Evolutionary conservation across 106 monocot genomes (phyloP).

Genomic region (Acorus gramineus): DNA sequence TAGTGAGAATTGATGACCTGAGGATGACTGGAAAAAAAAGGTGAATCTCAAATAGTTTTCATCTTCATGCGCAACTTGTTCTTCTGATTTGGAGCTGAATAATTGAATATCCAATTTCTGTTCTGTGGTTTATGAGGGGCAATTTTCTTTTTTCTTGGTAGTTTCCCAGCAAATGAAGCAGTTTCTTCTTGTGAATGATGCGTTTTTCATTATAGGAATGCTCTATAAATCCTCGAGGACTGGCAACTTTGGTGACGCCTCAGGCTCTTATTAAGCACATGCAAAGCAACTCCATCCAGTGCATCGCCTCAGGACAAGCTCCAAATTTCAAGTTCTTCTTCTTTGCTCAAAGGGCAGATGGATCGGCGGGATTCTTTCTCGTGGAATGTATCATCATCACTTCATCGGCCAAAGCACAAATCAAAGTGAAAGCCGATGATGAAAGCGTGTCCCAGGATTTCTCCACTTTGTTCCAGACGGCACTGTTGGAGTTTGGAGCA

Average conservation of each 20-base stretch:
- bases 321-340: constrained; percentile 97
- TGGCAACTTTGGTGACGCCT: constrained; percentile 51
- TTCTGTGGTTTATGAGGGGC: too few relatives aligned
- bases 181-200: background rate
- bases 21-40: too few relatives aligned
- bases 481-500: constrained; percentile 42
- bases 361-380: constrained; percentile 54
- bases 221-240: constrained; percentile 50
- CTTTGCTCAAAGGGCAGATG: constrained; percentile 63
- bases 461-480: constrained; percentile 54
- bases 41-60: too few relatives aligned
- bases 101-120: too few relatives aligned
- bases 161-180: background rate
- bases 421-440: constrained; percentile 91
- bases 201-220: constrained; percentile 48
- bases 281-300: constrained; percentile 79
- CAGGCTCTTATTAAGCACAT: constrained; percentile 72
- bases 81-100: too few relatives aligned
- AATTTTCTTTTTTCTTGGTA: too few relatives aligned
- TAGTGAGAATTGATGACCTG: too few relatives aligned
- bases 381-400: constrained; percentile 86
- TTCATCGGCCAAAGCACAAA: constrained; percentile 69
- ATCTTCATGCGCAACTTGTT: too few relatives aligned
- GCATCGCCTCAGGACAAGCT: constrained; percentile 89
- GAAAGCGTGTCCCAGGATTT: constrained; percentile 41